These are phyloP conservation scores for Auxenochlorella protothecoides DNA, from an alignment of 139 green algal genomes.

Conservation along the genomic window DNA sequence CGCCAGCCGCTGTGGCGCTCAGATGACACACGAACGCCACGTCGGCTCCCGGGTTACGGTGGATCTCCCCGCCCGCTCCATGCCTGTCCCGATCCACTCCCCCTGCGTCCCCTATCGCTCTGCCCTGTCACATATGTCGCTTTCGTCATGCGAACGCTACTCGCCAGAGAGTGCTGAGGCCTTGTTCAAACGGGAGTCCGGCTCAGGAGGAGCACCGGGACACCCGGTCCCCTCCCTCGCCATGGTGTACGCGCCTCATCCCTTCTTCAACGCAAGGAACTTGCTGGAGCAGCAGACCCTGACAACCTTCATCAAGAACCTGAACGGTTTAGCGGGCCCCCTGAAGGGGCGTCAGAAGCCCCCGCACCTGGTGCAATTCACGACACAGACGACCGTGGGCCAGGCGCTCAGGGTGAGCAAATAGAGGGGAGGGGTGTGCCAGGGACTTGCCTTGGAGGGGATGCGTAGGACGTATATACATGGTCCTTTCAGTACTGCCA, in stretches of 20 bases:
- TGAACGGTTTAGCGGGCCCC: too few relatives aligned
- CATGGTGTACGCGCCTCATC: not conserved
- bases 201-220: not conserved
- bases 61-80: too few relatives aligned
- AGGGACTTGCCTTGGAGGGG: not conserved
- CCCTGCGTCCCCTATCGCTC: too few relatives aligned
- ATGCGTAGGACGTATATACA: not conserved
- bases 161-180: too few relatives aligned
- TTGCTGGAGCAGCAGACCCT: not conserved
- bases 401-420: conserved; percentile 8
- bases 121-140: too few relatives aligned
- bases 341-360: too few relatives aligned
- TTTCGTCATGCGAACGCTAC: too few relatives aligned
- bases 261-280: not conserved
- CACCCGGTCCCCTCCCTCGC: not conserved
- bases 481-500: not conserved
- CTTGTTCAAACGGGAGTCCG: not conserved
- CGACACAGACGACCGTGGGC: conserved; percentile 1
- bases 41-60: too few relatives aligned
- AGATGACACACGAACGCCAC: too few relatives aligned
- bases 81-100: too few relatives aligned
- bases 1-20: too few relatives aligned
- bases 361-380: conserved; percentile 14
- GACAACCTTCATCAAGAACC: conserved; percentile 1
- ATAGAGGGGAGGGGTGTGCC: too few relatives aligned